phyloP scores from a whole-genome alignment of 352 stramenopile genomes.

The Phytopythium sindhum region DNA sequence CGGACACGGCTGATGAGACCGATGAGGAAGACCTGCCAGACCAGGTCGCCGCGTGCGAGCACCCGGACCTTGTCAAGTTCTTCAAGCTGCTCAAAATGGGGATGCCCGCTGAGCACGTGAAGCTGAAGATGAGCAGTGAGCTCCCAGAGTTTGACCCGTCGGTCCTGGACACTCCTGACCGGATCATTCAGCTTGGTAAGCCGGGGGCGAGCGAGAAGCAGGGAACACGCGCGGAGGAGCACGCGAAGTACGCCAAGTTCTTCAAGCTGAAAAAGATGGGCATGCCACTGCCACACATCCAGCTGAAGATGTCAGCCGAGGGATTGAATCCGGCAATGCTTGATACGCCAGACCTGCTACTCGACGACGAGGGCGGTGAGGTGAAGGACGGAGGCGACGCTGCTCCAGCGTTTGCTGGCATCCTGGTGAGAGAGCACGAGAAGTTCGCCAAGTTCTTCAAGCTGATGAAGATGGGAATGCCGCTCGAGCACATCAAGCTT shows the following conservation, averaged over 20 bases:
- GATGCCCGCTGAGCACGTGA: conserved; percentile 65
- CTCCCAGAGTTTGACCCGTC: conserved; percentile 44
- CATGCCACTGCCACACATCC: conserved; percentile 90
- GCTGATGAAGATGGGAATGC: conserved; percentile 89
- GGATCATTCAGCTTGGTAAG: conserved; percentile 89
- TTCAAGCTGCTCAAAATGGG: conserved; percentile 83
- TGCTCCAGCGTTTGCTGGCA: conserved; percentile 27
- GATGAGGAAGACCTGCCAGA: conserved; percentile 52
- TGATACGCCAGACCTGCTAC: conserved; percentile 59
- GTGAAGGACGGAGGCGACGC: conserved; percentile 22
- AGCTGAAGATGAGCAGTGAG: conserved; percentile 70
- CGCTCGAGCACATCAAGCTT: conserved; percentile 88
- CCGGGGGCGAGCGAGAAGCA: conserved; percentile 38
- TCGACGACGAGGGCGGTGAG: conserved; percentile 64
- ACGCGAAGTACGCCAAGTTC: conserved; percentile 85
- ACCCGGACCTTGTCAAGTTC: conserved; percentile 70
- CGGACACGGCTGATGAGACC: conserved; percentile 62
- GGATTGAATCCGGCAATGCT: conserved; percentile 87
- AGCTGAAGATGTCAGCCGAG: conserved; percentile 93
- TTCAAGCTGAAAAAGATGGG: conserved; percentile 96
- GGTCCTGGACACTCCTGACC: conserved; percentile 65
- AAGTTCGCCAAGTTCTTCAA: conserved; percentile 95
- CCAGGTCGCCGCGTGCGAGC: conserved; percentile 42
- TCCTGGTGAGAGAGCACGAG: conserved; percentile 81
- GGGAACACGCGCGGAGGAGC: conserved; percentile 52